Base-by-base conservation (phyloP, 1,284 basidiomycete species). In the Neolentinus lepideus region DNA sequence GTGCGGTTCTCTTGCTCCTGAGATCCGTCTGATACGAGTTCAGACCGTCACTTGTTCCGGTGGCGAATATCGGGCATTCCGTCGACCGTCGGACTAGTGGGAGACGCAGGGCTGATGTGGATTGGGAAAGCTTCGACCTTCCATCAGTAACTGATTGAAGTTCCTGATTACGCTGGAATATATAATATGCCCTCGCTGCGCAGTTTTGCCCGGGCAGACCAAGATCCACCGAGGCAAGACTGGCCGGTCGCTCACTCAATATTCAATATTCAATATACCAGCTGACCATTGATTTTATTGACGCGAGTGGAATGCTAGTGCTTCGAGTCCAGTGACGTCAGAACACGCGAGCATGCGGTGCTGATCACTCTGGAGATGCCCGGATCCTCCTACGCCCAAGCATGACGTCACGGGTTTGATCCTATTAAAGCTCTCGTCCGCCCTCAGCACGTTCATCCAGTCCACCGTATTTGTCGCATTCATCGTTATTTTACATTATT, bases 11-110 rank as follows among this genome's bases (percentile, higher is more conserved):
- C 51, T 10, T 51, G 4, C 11, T 4, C 19, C 16, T 16, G 9
- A 6, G 47, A 50, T 29, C 14, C 21, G 27, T n/a, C 47, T 50
- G 38, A 43, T 43, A 43, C 16, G 38, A 46, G 48, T 31, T 24
- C 53, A 78, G 78, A 61, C 76, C 78, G 12, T 79, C 79, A 22
- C 64, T 81, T 45, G 73, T 76, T 53, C 79, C 78, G 3, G 62
- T 80, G n/a, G 55, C 47, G 27, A 50, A 50, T 50, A 29, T 50
- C 47, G 47, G 47, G 12, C 12, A n/a, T 52, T 14, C 27, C 12
- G 10, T 36, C 27, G 29, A 31, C 12, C 6, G 29, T 4, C 51
- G 29, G 4, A 21, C 51, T 12, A 10, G 33, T 29, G 51, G 51
- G 21, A 14, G 33, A 12, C 51, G 27, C n/a, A 16, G 47, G 47